A percentile compares a stretch with the other conserved stretches of the same genome.
phyloP scores from a whole-genome alignment of 2,329 filamentous ascomycete species.

The Microdochium paspali region DNA sequence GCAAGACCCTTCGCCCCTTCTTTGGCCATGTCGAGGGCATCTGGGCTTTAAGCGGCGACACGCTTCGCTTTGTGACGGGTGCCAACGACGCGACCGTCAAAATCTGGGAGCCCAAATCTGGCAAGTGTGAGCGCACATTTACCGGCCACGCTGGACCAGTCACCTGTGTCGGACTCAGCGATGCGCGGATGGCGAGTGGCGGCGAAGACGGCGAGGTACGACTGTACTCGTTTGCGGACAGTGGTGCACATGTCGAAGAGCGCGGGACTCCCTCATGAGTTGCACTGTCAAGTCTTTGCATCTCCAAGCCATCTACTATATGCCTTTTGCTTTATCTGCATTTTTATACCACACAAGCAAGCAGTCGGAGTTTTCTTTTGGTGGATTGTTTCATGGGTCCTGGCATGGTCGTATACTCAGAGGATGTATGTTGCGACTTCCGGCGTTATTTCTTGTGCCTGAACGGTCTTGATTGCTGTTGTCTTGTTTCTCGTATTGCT shows the following conservation, averaged over 20 bases:
- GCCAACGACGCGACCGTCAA: constrained; percentile 94
- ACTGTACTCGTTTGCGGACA: constrained; percentile 65
- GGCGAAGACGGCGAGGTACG: constrained; percentile 90
- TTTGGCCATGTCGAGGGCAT: constrained; percentile 96
- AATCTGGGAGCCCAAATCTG: constrained; percentile 84
- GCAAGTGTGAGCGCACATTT: constrained; percentile 86
- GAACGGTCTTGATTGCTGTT: too few species aligned
- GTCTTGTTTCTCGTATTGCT: too few species aligned
- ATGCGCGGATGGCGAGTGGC: constrained; percentile 80
- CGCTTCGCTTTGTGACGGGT: constrained; percentile 76
- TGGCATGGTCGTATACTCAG: too few species aligned
- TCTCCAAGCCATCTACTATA: constrained; percentile 3
- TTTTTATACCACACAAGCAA: too few species aligned
- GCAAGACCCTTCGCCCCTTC: constrained; percentile 79
- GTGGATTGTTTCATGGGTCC: too few species aligned
- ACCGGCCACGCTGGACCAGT: constrained; percentile 86
- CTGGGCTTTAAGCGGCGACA: constrained; percentile 87
- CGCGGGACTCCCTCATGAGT: constrained; percentile 39
- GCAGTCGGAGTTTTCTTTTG: too few species aligned
- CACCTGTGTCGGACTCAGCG: constrained; percentile 85
- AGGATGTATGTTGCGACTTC: too few species aligned
- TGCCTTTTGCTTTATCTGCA: too few species aligned
- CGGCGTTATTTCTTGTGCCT: too few species aligned
- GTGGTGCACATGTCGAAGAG: constrained; percentile 32
- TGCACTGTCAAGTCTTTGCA: background rate